Evolutionary conservation across 805 yeast genomes (phyloP).

Genomic region (Wickerhamiella parazyma): DNA sequence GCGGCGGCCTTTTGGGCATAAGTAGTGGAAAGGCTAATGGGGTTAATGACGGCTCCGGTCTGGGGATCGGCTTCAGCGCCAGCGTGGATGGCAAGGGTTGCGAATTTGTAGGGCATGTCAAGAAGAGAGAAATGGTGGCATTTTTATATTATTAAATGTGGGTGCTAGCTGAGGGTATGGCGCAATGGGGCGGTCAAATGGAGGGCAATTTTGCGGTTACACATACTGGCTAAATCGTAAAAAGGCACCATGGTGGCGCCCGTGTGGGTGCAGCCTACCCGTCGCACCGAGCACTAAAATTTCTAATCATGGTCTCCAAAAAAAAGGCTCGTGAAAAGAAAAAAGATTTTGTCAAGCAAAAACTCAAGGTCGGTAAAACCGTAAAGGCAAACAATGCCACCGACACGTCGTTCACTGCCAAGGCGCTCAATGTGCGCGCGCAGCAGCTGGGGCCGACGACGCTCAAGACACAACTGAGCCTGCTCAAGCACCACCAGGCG

Average conservation of each 20-base stretch:
- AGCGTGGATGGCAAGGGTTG: conserved; percentile 73
- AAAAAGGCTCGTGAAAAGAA: conserved; percentile 31
- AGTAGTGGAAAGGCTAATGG: conserved; percentile 73
- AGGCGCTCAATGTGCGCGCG: conserved; percentile 37
- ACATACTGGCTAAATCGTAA: no score
- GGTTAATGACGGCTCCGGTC: conserved; percentile 80
- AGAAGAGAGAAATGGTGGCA: background rate
- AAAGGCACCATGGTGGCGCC: no score
- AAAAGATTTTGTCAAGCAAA: conserved; percentile 63
- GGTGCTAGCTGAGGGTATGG: background rate
- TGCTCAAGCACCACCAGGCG: conserved; percentile 20
- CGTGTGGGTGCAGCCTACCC: no score
- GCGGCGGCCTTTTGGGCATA: conserved; percentile 72
- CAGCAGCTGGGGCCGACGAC: conserved; percentile 26
- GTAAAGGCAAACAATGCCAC: conserved; percentile 64
- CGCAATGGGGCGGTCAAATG: no score
- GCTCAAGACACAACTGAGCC: conserved; percentile 12
- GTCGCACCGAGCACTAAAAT: no score
- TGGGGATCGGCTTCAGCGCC: conserved; percentile 57
- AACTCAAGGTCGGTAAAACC: conserved; percentile 79
- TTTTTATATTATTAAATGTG: background rate
- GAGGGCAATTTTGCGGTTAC: no score
- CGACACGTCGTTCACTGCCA: conserved; percentile 72
- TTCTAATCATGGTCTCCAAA: conserved; percentile 4
- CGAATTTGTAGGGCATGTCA: conserved; percentile 31